A percentile compares a stretch with the other conserved stretches of the same genome.
These are phyloP conservation scores for Chloris gayana DNA, from an alignment of 176 grass and related monocot species.

Conservation along the genomic window DNA sequence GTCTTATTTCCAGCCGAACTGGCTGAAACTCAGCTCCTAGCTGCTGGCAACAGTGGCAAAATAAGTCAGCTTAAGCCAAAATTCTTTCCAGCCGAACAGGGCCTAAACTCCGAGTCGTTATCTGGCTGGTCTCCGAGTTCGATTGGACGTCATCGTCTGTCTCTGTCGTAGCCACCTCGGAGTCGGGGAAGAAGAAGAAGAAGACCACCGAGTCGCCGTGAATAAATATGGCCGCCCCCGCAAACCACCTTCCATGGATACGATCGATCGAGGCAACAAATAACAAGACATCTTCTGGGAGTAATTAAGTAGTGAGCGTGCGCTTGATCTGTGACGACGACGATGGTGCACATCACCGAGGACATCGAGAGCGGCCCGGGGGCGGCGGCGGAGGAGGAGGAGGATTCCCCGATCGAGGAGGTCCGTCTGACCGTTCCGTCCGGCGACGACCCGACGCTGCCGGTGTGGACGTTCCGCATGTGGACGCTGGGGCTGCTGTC, in stretches of 20 bases:
- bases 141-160: no score
- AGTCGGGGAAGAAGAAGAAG: no score
- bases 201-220: neutral
- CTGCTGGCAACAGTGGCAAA: no score
- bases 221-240: neutral
- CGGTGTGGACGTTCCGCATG: slow-evolving; percentile 82
- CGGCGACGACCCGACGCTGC: slow-evolving; percentile 62
- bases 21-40: no score
- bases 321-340: neutral
- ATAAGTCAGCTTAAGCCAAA: no score
- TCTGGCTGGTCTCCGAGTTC: no score
- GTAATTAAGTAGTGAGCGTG: neutral
- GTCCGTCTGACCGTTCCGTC: slow-evolving; percentile 64
- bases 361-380: neutral
- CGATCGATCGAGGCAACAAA: neutral
- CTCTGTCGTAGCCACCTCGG: no score
- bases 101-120: neutral
- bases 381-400: neutral
- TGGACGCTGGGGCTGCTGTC: slow-evolving; percentile 62
- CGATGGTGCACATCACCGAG: slow-evolving; percentile 3
- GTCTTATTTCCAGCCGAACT: no score
- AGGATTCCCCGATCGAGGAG: slow-evolving; percentile 70
- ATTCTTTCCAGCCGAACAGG: no score
- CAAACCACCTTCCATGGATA: neutral
- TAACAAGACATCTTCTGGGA: neutral